Percentiles rank a stretch among this genome's conserved stretches.
phyloP scores from a whole-genome alignment of 208 protist genomes.

The Crithidia fasciculata region DNA sequence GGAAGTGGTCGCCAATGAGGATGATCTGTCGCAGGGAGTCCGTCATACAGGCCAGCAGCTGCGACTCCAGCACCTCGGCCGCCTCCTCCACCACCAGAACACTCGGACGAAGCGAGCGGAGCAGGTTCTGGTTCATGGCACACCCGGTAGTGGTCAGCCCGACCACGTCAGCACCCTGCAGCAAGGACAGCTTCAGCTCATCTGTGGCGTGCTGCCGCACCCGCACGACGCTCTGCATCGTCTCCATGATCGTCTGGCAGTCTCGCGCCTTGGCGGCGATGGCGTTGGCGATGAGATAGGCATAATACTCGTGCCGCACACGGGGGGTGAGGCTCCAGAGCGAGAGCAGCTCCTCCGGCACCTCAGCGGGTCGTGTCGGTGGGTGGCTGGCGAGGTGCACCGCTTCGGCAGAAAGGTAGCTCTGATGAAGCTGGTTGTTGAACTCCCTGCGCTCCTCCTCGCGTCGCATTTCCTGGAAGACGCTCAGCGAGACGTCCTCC shows the following conservation, averaged over 20 bases:
- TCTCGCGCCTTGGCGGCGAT: slow-evolving; percentile 79
- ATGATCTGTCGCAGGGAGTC: slow-evolving; percentile 91
- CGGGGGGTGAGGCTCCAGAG: slow-evolving; percentile 85
- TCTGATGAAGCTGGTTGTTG: slow-evolving; percentile 74
- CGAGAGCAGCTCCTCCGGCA: slow-evolving; percentile 78
- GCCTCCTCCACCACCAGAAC: slow-evolving; percentile 95
- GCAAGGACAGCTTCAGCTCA: slow-evolving; percentile 75
- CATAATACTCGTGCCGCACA: slow-evolving; percentile 83
- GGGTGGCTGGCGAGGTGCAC: slow-evolving; percentile 64
- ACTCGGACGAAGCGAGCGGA: slow-evolving; percentile 79
- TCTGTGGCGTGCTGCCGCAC: slow-evolving; percentile 87
- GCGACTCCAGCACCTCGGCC: slow-evolving; percentile 93
- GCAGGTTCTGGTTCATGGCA: slow-evolving; percentile 90
- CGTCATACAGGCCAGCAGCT: slow-evolving; percentile 92
- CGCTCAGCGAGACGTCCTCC: slow-evolving; percentile 77
- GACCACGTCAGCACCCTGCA: slow-evolving; percentile 90
- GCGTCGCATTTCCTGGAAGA: slow-evolving; percentile 90
- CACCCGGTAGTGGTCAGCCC: slow-evolving; percentile 94
- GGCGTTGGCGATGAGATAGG: slow-evolving; percentile 78
- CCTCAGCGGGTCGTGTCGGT: slow-evolving; percentile 46
- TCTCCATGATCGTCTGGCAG: slow-evolving; percentile 79
- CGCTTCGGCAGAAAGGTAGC: slow-evolving; percentile 78
- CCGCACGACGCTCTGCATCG: slow-evolving; percentile 65
- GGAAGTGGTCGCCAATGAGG: slow-evolving; percentile 93
- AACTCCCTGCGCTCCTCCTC: slow-evolving; percentile 78